These are phyloP conservation scores for Fusarium keratoplasticum DNA, from an alignment of 2,329 filamentous ascomycete genomes.

Conservation along the genomic window DNA sequence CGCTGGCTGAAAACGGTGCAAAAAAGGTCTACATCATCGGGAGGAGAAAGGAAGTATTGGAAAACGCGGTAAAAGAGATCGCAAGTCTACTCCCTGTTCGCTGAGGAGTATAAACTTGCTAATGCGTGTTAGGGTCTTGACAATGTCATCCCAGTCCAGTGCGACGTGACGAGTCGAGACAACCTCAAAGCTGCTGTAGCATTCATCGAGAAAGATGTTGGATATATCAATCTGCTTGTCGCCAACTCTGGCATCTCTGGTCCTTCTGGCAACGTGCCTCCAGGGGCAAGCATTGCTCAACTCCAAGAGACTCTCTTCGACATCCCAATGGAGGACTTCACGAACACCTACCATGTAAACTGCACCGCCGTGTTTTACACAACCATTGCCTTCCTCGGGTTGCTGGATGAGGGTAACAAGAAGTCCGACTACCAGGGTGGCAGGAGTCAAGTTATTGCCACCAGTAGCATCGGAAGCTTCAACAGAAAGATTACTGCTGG, in stretches of 20 bases:
- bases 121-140: not conserved
- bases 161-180: not conserved
- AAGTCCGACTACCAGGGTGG: not conserved
- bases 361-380: not conserved
- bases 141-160: not conserved
- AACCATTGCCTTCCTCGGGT: not conserved
- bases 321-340: not conserved
- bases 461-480: not conserved
- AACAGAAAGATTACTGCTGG: not conserved
- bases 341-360: not conserved
- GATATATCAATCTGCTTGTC: not conserved
- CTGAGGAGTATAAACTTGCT: fast-evolving
- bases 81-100: not conserved
- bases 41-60: not conserved
- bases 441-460: not conserved
- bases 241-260: not conserved
- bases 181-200: not conserved
- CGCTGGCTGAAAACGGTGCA: not conserved
- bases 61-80: not conserved
- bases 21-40: not conserved
- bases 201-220: not conserved
- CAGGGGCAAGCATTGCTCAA: not conserved
- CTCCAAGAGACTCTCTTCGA: not conserved
- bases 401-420: not conserved
- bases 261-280: not conserved